Evolutionary conservation across 495 filamentous ascomycete genomes (phyloP).

Genomic region (Annulohypoxylon nitens): DNA sequence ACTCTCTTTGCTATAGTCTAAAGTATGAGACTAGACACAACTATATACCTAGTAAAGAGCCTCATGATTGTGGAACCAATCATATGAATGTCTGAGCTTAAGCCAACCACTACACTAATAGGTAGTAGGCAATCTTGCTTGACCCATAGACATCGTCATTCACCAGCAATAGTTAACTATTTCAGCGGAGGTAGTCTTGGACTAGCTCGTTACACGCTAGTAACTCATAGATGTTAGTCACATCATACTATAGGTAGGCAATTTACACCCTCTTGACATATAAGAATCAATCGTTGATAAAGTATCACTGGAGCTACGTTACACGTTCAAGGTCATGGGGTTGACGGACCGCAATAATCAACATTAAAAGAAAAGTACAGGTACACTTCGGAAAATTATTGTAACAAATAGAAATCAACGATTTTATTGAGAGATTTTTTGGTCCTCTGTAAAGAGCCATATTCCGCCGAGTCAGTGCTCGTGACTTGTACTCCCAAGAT

Average conservation of each 20-base stretch:
- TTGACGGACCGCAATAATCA: neutral
- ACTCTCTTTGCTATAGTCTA: neutral
- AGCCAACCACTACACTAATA: neutral
- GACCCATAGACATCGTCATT: neutral
- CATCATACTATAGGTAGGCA: neutral
- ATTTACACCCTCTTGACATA: neutral
- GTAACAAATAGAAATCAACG: conserved; percentile 32
- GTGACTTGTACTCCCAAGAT: conserved; percentile 23
- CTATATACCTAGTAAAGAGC: conserved; percentile 14
- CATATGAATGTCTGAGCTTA: neutral
- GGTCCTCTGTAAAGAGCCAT: conserved; percentile 27
- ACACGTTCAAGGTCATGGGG: neutral
- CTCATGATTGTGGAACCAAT: conserved; percentile 11
- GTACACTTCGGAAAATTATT: conserved; percentile 14
- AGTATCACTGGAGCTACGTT: neutral
- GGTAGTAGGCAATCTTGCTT: neutral
- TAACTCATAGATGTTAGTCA: neutral
- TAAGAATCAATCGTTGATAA: neutral
- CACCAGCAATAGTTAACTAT: neutral
- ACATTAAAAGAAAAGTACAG: conserved; percentile 8
- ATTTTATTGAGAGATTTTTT: conserved; percentile 28
- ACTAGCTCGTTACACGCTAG: neutral
- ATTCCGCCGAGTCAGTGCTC: conserved; percentile 21
- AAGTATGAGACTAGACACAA: neutral
- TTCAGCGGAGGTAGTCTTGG: neutral